These are phyloP conservation scores for Cerioporus squamosus DNA, from an alignment of 1,284 basidiomycete genomes.

Conservation along the genomic window DNA sequence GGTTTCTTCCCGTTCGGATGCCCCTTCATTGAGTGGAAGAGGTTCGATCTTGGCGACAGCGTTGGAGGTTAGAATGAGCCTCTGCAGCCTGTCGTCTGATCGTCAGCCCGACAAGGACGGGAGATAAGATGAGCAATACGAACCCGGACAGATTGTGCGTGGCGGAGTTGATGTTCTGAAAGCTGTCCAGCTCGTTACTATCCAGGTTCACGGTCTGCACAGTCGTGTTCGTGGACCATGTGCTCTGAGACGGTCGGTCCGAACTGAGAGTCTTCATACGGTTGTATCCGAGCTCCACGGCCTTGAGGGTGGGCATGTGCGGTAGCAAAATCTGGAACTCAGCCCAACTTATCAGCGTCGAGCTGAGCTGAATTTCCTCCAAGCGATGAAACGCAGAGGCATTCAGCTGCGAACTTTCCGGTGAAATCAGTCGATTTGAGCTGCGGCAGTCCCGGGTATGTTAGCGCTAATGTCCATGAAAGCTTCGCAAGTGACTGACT, in stretches of 20 bases:
- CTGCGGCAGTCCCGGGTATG: conserved; percentile 38
- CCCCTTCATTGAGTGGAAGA: not conserved
- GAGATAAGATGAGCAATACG: conserved; percentile 27
- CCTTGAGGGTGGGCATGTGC: conserved; percentile 63
- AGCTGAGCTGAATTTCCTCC: conserved; percentile 78
- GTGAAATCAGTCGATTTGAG: conserved; percentile 58
- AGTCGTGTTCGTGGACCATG: conserved; percentile 26
- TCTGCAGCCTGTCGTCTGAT: conserved; percentile 50
- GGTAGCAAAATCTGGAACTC: conserved; percentile 60
- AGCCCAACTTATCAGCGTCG: conserved; percentile 70
- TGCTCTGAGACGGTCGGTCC: conserved; percentile 13
- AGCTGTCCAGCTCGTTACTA: conserved; percentile 67
- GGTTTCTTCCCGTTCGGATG: conserved; percentile 4
- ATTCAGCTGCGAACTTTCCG: conserved; percentile 34
- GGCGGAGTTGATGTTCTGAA: conserved; percentile 56
- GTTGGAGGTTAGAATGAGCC: conserved; percentile 75
- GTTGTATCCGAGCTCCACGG: conserved; percentile 84
- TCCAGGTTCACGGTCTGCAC: conserved; percentile 76
- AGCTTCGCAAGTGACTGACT: conserved; percentile 52
- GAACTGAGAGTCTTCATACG: conserved; percentile 46
- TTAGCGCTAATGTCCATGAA: conserved; percentile 1
- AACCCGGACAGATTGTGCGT: conserved; percentile 57
- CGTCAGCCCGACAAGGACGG: conserved; percentile 19
- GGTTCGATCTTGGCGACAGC: conserved; percentile 48
- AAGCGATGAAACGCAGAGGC: conserved; percentile 57